Evolutionary conservation across 768 basidiomycete genomes (phyloP), one percentile per base, ranked within the genome.

Genomic region (Lepiota brunneoincarnata): DNA sequence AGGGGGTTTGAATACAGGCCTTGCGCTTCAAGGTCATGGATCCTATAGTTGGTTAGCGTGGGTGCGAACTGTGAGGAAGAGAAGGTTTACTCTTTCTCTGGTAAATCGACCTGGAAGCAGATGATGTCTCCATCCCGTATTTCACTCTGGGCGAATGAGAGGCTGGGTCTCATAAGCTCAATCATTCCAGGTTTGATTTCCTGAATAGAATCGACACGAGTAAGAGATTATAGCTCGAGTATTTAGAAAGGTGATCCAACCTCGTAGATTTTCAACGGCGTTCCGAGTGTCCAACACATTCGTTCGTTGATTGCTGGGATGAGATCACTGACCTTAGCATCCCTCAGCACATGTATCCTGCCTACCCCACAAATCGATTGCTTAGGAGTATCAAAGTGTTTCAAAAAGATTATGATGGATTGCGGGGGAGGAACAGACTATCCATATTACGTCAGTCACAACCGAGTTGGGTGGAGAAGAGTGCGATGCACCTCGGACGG

Each of bases 131-230:
- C 97, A 67, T 98, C 97, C 68, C 98, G 97, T 58, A 98, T 98
- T 73, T 99, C 97, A 66, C 93, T 97, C 69, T 98, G 93, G 46
- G 89, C 83, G 72, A 98, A 98, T 0, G 97, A 95, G 52, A 85
- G 71, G 71, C 97, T 98, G 31, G 81, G 83, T 73, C 98, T 98
- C 95, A 99, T 97, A 42, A 84, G 78, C 72, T 98, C 97, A 63
- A 99, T 98, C 97, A 98, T 98, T 56, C 93, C 93, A 4, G 97
- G 97, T 80, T 99, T 99, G 72, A 99, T 99, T 87, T 99, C 97
- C 91, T 95, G 28, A 18, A 20, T 12, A 24, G 49, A 14, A 31
- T 20, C 21, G 2, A 42, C 20, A 17, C 2, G 31, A 47, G 36
- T 39, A 6, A 49, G 11, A 10, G 31, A 31, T 24, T 39, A 28